Percentiles rank a stretch among this genome's conserved stretches.
phyloP scores from a whole-genome alignment of 192 early-diverging fungal genomes.

The Paraglomus brasilianum region DNA sequence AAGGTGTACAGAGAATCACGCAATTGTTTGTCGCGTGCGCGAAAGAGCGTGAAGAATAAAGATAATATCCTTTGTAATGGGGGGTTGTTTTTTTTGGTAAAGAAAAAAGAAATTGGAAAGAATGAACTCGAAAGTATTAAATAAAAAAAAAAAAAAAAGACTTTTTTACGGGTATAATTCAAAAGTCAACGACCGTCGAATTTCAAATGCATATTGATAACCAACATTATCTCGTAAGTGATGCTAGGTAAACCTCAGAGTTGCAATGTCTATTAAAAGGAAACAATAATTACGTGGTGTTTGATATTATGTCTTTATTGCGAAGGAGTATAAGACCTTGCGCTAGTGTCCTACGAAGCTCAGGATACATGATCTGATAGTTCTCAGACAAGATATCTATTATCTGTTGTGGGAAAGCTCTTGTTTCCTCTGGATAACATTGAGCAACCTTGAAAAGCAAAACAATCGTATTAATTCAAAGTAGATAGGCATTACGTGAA shows the following conservation, averaged over 20 bases:
- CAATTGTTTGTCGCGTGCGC: slow-evolving; percentile 89
- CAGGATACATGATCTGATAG: slow-evolving; percentile 77
- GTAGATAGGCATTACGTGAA: background rate
- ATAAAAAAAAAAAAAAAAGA: background rate
- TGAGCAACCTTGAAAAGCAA: slow-evolving; percentile 54
- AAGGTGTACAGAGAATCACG: slow-evolving; percentile 86
- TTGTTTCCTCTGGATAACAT: slow-evolving; percentile 85
- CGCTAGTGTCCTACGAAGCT: slow-evolving; percentile 84
- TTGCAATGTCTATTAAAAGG: background rate
- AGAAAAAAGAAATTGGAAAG: slow-evolving; percentile 4
- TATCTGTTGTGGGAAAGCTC: slow-evolving; percentile 78
- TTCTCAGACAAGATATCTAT: slow-evolving; percentile 81
- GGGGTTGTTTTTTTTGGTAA: background rate
- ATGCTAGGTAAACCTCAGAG: too few relatives aligned
- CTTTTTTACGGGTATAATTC: too few relatives aligned
- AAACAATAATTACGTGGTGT: slow-evolving; percentile 28
- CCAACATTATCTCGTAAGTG: too few relatives aligned
- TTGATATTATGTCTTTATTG: slow-evolving; percentile 73
- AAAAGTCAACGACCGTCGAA: too few relatives aligned
- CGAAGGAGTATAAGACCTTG: slow-evolving; percentile 83
- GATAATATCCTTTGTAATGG: slow-evolving; percentile 59
- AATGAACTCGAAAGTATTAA: background rate
- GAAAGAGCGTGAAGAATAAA: slow-evolving; percentile 95
- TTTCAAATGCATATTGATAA: too few relatives aligned
- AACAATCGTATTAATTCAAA: slow-evolving; percentile 4